Evolutionary conservation across 306 rosid species (phyloP).

Genomic region (Trichosanthes truncata): DNA sequence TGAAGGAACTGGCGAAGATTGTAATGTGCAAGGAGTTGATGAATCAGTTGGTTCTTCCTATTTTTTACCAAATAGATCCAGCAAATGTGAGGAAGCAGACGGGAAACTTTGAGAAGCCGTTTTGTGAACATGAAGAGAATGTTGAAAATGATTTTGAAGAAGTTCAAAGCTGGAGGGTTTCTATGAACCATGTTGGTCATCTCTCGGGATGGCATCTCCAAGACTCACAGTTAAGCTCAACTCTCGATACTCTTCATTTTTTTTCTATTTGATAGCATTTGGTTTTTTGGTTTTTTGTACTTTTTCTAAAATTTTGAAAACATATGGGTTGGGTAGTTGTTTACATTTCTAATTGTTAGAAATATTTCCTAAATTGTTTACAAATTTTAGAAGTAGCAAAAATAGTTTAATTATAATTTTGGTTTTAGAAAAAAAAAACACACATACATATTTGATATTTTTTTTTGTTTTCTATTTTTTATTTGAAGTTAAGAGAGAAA

Average conservation of each 20-base stretch:
- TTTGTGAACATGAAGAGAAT: conserved; percentile 17
- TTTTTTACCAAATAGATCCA: conserved; percentile 37
- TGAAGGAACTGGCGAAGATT: conserved; percentile 33
- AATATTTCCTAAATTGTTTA: too few relatives aligned
- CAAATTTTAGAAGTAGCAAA: too few relatives aligned
- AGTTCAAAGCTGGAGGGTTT: conserved; percentile 23
- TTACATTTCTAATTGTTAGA: too few relatives aligned
- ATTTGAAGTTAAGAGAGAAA: too few relatives aligned
- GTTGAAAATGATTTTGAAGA: not conserved
- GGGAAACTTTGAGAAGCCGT: conserved; percentile 9
- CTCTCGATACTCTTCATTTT: not conserved
- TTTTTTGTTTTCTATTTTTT: too few relatives aligned
- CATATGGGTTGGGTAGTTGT: too few relatives aligned
- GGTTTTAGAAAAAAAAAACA: too few relatives aligned
- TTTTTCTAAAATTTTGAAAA: too few relatives aligned
- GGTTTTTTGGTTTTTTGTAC: too few relatives aligned
- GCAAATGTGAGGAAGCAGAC: conserved; percentile 24
- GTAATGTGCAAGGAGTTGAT: conserved; percentile 13
- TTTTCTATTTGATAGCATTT: not conserved
- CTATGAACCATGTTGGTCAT: conserved; percentile 12
- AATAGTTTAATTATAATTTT: too few relatives aligned
- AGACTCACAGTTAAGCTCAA: not conserved
- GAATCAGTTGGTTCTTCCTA: conserved; percentile 27
- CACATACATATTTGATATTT: too few relatives aligned
- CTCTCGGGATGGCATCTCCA: conserved; percentile 4